Conservation (phyloP, 768 basidiomycete species). For the Hygrocybe punicea region DNA sequence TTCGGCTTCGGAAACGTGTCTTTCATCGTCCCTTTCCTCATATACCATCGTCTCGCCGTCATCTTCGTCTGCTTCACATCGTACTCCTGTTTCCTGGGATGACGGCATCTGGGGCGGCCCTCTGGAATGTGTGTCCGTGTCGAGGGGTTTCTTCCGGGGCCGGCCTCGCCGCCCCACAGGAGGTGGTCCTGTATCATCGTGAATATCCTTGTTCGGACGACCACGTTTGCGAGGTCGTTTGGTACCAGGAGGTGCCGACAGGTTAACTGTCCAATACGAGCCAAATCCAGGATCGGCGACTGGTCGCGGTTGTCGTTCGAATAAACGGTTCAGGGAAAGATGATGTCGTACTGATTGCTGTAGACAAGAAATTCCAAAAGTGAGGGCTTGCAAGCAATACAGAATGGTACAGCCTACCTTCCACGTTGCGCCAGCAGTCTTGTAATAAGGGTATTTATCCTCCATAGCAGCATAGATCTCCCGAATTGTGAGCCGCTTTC, state of each 20-base stretch:
- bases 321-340: conserved; percentile 75
- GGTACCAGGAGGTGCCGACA: conserved; percentile 78
- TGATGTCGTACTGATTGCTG: conserved; percentile 89
- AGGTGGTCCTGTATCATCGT: conserved; percentile 2
- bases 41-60: conserved; percentile 34
- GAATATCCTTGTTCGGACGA: conserved; percentile 37
- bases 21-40: conserved; percentile 37
- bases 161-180: conserved; percentile 10
- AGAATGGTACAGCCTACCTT: conserved; percentile 49
- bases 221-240: conserved; percentile 83
- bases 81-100: neutral
- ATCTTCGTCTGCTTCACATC: conserved; percentile 34
- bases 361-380: conserved; percentile 9
- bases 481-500: conserved; percentile 73
- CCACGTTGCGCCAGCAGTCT: conserved; percentile 78
- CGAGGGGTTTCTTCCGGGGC: conserved; percentile 37
- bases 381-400: conserved; percentile 13
- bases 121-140: conserved; percentile 2
- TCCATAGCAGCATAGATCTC: conserved; percentile 89
- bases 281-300: conserved; percentile 84
- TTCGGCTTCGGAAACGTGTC: conserved; percentile 46
- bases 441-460: conserved; percentile 78
- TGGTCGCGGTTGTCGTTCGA: conserved; percentile 77
- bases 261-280: conserved; percentile 88
- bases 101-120: neutral